Evolutionary conservation across 345 rosid genomes (phyloP), one percentile per base, ranked within the genome.

Genomic region (Eucalyptus marginata): DNA sequence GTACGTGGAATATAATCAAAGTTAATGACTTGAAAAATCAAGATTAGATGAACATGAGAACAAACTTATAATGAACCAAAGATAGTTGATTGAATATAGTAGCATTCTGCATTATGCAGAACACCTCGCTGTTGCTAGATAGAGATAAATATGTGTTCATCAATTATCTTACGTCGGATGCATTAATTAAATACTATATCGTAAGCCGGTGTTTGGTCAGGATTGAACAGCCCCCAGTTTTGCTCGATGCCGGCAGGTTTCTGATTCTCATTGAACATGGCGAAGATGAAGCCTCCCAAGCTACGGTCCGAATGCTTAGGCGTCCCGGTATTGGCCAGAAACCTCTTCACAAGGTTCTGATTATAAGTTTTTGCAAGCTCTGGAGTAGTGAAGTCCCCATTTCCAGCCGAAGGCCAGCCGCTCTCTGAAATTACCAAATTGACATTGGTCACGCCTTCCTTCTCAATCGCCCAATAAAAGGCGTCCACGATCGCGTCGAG

Each of bases 391-490:
- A 27, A 13, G 15, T 40, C 6, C 24, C 83, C 46, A 16, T 84
- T 62, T 29, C 92, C 92, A 15, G 88, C 88, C 11, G 88, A 88
- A 17, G 92, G 92, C 92, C 92, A 88, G 22, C 90, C 92, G 10
- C 54, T 91, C 87, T 89, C 89, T 2, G 90, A 44, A 31, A 90
- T 86, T n/a, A 87, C 86, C n/a, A 91, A 29, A 33, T 22, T 46
- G 31, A 90, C 87, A 46, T 7, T 16, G 29, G 24, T 13, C 64
- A 79, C 88, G 7, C 86, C 86, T 18, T 54, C 90, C 86, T 79
- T 89, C 80, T 92, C 93, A 79, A 84, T 25, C 3, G 91, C 89
- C 10, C 80, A 80, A 50, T 89, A 87, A 31, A 80, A 14, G 13
- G 88, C 43, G 29, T 92, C 92, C 2, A 86, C 52, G 54, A 90